A percentile compares a stretch with the other conserved stretches of the same genome.
Conservation (phyloP, 345 rosid genomes). For the Pugionium cornutum region DNA sequence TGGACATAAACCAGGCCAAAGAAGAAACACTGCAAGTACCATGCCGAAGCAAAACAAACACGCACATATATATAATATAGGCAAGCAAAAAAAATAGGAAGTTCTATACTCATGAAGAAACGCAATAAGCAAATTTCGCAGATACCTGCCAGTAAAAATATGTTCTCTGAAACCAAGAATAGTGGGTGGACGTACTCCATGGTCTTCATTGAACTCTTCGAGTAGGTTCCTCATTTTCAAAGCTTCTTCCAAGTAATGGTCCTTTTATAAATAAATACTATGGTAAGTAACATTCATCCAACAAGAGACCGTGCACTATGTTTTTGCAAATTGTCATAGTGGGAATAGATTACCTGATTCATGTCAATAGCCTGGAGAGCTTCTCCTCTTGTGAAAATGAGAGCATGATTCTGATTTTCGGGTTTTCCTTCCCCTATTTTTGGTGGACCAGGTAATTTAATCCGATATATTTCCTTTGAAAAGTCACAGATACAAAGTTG, state of each 20-base stretch:
- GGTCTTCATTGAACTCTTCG: conserved; percentile 95
- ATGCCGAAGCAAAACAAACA: conserved; percentile 23
- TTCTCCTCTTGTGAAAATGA: conserved; percentile 91
- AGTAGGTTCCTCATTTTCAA: conserved; percentile 94
- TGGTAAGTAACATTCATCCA: conserved; percentile 27
- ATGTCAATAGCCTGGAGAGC: conserved; percentile 97
- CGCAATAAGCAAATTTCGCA: conserved; percentile 3
- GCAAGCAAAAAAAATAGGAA: conserved; percentile 8
- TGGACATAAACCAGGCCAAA: conserved; percentile 99
- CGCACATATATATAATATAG: conserved; percentile 18
- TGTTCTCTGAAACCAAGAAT: conserved; percentile 97
- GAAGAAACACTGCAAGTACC: conserved; percentile 80
- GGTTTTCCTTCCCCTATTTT: conserved; percentile 98
- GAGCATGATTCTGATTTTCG: conserved; percentile 94
- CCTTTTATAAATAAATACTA: conserved; percentile 48
- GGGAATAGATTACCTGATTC: conserved; percentile 68
- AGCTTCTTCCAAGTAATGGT: conserved; percentile 98
- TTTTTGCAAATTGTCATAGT: neutral
- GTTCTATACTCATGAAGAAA: neutral
- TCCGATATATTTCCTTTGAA: conserved; percentile 86
- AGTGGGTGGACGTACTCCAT: conserved; percentile 89
- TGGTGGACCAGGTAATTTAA: conserved; percentile 84
- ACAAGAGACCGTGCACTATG: conserved; percentile 5
- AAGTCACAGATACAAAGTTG: conserved; percentile 21
- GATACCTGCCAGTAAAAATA: conserved; percentile 93